phyloP scores from a whole-genome alignment of 1,284 basidiomycete species.

The Apiotrichum domesticum region DNA sequence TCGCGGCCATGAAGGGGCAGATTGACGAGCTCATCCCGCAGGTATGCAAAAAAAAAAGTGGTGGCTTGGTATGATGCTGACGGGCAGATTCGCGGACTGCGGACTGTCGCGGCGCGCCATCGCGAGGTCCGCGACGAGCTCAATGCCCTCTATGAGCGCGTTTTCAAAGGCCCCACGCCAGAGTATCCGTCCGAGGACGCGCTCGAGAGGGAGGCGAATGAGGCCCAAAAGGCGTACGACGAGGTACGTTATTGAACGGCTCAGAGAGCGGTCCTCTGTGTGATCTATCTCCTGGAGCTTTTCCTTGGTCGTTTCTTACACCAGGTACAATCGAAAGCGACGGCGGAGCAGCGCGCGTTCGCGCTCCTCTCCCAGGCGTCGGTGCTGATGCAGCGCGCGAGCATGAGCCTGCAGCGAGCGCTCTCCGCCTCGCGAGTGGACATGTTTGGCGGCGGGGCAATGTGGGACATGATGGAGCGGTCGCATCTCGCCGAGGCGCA shows the following conservation, averaged over 20 bases:
- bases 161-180: constrained; percentile 17
- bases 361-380: constrained; percentile 11
- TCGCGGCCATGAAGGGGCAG: constrained; percentile 12
- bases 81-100: not conserved
- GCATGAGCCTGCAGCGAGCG: not conserved
- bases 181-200: constrained; percentile 18
- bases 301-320: too few species aligned
- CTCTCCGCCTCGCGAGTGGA: not conserved
- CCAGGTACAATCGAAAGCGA: constrained; percentile 13
- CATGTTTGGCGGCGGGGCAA: constrained; percentile 8
- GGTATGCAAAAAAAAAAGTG: not conserved
- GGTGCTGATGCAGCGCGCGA: constrained; percentile 2
- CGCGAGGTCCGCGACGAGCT: constrained; percentile 5
- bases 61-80: too few species aligned
- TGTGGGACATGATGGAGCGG: constrained; percentile 16
- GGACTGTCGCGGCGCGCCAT: not conserved
- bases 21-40: constrained; percentile 5
- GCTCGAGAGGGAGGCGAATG: constrained; percentile 7
- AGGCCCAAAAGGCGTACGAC: constrained; percentile 6
- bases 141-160: constrained; percentile 13
- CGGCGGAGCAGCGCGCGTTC: constrained; percentile 14
- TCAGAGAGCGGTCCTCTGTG: too few species aligned
- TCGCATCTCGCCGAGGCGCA: constrained; percentile 18
- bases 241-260: too few species aligned
- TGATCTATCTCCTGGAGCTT: too few species aligned